Conservation (phyloP, 129 eudicot species). For the Arctium minus region DNA sequence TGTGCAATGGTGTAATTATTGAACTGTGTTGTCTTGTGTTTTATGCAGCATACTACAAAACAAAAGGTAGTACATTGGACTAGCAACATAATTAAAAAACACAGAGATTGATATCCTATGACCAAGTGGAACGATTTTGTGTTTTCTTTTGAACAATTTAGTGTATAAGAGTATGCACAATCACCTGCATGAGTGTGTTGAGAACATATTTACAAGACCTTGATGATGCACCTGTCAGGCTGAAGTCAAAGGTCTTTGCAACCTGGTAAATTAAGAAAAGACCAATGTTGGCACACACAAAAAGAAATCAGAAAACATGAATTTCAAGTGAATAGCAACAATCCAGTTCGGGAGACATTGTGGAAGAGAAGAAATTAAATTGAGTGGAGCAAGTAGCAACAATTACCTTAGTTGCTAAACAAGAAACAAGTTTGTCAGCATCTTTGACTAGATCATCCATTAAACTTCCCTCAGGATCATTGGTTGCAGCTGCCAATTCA, state of each 20-base stretch:
- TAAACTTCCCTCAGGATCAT: slow-evolving; percentile 76
- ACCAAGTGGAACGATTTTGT: too few species aligned
- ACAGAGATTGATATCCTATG: too few species aligned
- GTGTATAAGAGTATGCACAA: background rate
- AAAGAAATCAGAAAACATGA: background rate
- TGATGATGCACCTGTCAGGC: slow-evolving; percentile 89
- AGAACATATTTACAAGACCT: slow-evolving; percentile 97
- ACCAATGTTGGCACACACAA: background rate
- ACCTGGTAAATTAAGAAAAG: slow-evolving; percentile 44
- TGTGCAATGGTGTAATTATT: too few species aligned
- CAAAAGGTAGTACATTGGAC: too few species aligned
- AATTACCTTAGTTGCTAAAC: slow-evolving; percentile 80
- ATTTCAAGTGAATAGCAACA: background rate
- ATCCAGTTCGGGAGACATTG: background rate
- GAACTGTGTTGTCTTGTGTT: too few species aligned
- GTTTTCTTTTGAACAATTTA: too few species aligned
- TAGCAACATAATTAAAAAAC: too few species aligned
- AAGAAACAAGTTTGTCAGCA: slow-evolving; percentile 93
- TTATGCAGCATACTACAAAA: too few species aligned
- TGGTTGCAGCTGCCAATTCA: slow-evolving; percentile 65
- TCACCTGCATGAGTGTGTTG: slow-evolving; percentile 97
- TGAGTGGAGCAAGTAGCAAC: background rate
- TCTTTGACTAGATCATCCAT: slow-evolving; percentile 84
- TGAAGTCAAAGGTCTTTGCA: slow-evolving; percentile 91
- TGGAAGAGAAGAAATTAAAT: background rate